Evolutionary conservation across 208 protist genomes (phyloP), one percentile per base, ranked within the genome.

Genomic region (Blastocrithidia nonstop): DNA sequence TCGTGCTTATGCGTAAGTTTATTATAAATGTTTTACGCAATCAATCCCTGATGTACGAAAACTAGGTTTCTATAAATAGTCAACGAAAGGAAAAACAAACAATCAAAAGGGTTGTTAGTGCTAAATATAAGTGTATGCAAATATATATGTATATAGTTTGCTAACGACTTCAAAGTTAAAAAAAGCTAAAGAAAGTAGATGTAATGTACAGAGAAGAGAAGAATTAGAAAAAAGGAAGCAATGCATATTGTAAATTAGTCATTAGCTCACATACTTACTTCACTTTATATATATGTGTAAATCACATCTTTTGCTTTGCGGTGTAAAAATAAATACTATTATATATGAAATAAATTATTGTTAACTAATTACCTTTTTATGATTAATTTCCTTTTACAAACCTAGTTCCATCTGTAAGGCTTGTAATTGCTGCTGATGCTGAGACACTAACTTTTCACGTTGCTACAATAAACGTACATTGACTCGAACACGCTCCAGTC

Each of bases 331-430:
- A 35, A 35, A 16, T 13, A 45, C 11, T 13, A 37, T n/a, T 16
- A 45, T 20, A n/a, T 43, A 26, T 49, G 0, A 22, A 1, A 28
- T 9, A n/a, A n/a, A n/a, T n/a, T n/a, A n/a, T n/a, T n/a, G n/a
- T n/a, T n/a, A n/a, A n/a, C n/a, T n/a, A n/a, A n/a, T n/a, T n/a
- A n/a, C n/a, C n/a, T n/a, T n/a, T n/a, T n/a, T n/a, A n/a, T n/a
- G n/a, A n/a, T n/a, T n/a, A n/a, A n/a, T n/a, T n/a, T n/a, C n/a
- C 26, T 26, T 23, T 38, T 21, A 85, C 22, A 85, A 40, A 1
- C 47, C 58, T 41, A 85, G 38, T 17, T 76, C 67, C 31, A 23
- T 41, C 4, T 68, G 70, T 13, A 86, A 56, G 13, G 25, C 32
- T 24, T 66, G 61, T 47, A 68, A 26, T 36, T 74, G 50, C 19